phyloP scores from a whole-genome alignment of 2,329 filamentous ascomycete genomes.

The Ophiocordyceps polyrhachis-furcata region DNA sequence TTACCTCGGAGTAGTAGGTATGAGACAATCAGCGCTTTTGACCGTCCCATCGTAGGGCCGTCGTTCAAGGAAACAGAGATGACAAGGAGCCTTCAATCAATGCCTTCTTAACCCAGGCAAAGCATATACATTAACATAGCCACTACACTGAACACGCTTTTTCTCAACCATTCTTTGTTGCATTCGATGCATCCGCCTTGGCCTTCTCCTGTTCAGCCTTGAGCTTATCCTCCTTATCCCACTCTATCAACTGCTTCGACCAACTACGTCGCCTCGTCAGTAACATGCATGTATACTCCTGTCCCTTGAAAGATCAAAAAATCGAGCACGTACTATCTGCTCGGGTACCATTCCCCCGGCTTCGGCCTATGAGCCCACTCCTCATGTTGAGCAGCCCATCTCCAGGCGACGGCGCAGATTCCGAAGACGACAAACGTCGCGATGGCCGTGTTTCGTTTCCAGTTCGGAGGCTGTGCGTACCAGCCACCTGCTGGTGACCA shows the following conservation, averaged over 20 bases:
- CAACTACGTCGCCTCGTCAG: conserved; percentile 13
- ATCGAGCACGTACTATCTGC: conserved; percentile 50
- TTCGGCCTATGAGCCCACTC: conserved; percentile 58
- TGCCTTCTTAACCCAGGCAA: no score
- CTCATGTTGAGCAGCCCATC: conserved; percentile 56
- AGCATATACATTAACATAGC: no score
- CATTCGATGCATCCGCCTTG: conserved; percentile 14
- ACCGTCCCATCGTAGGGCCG: no score
- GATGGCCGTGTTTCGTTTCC: conserved; percentile 78
- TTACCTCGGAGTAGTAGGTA: no score
- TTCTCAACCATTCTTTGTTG: conserved; percentile 7
- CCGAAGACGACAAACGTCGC: conserved; percentile 50
- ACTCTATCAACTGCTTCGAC: conserved; percentile 26
- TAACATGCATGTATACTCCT: background rate
- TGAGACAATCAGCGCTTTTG: no score
- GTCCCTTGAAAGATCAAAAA: background rate
- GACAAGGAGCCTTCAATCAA: no score
- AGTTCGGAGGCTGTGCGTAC: conserved; percentile 90
- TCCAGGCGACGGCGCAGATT: conserved; percentile 50
- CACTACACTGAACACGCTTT: no score
- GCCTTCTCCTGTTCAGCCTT: conserved; percentile 7
- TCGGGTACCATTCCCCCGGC: conserved; percentile 61
- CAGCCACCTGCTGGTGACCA: conserved; percentile 97
- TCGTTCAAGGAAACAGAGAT: no score
- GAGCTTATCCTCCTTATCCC: conserved; percentile 17